A percentile compares a stretch with the other conserved stretches of the same genome.
Evolutionary conservation across 441 rosid species (phyloP).

Genomic region (Eruca vesicaria): DNA sequence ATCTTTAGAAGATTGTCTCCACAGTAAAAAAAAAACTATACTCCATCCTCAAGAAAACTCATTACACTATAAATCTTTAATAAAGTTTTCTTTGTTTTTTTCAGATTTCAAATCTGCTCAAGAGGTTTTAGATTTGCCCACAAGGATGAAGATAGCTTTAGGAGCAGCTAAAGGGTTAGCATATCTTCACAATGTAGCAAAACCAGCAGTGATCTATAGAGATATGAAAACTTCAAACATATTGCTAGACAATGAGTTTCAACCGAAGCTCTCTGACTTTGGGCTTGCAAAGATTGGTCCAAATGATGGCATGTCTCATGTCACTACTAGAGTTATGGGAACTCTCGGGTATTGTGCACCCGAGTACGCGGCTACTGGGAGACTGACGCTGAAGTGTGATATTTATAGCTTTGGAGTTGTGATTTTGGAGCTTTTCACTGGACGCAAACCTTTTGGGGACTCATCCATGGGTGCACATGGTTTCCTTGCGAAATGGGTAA

Average conservation of each 20-base stretch:
- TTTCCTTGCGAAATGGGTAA: not conserved
- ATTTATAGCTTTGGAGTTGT: not conserved
- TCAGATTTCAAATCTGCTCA: not conserved
- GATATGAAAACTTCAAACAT: not conserved
- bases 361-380: not conserved
- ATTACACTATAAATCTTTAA: not conserved
- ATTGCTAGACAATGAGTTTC: not conserved
- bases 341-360: not conserved
- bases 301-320: not conserved
- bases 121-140: not conserved
- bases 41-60: not conserved
- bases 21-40: not conserved
- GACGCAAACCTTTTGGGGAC: not conserved
- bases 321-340: not conserved
- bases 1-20: not conserved
- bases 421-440: not conserved
- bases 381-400: not conserved
- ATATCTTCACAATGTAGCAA: not conserved
- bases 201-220: not conserved
- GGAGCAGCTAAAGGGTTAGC: not conserved
- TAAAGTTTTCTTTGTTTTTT: not conserved
- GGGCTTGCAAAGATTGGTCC: not conserved
- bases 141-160: not conserved
- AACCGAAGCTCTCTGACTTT: not conserved
- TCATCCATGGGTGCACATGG: slow-evolving; percentile 8